Conservation (phyloP, 2,329 filamentous ascomycete species). For the Fusarium marasasianum region DNA sequence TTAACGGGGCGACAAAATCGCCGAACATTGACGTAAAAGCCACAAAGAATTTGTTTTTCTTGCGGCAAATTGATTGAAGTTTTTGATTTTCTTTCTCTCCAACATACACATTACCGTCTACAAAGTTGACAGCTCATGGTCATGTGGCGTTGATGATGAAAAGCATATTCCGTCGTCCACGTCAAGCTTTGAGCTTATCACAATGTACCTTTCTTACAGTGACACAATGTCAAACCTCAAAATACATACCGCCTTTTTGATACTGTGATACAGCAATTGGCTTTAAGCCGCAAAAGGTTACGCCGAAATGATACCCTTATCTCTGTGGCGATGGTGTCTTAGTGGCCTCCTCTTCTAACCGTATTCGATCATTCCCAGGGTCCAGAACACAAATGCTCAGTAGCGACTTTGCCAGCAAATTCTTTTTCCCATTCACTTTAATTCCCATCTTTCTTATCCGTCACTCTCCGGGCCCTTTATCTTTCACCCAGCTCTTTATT, state of each 20-base stretch:
- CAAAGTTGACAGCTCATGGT: background rate
- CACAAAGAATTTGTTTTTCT: background rate
- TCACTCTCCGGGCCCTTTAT: background rate
- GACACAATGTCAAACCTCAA: background rate
- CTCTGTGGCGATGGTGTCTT: slow-evolving; percentile 27
- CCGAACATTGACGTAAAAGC: background rate
- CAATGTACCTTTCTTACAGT: background rate
- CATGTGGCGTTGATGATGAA: background rate
- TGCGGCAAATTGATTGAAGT: background rate
- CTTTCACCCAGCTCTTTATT: background rate
- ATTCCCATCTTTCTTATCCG: background rate
- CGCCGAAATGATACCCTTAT: slow-evolving; percentile 19
- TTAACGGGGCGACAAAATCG: background rate
- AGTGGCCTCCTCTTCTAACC: slow-evolving; percentile 35
- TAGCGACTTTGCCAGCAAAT: slow-evolving; percentile 3
- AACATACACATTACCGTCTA: background rate
- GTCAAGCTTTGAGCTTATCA: background rate
- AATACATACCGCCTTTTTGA: background rate
- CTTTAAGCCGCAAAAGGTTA: slow-evolving; percentile 37
- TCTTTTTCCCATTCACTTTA: slow-evolving; percentile 4
- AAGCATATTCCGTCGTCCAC: background rate
- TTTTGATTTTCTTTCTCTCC: no score
- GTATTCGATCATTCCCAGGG: slow-evolving; percentile 20
- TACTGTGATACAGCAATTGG: slow-evolving; percentile 13
- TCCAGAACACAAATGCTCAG: slow-evolving; percentile 24